These are phyloP conservation scores for Xerophyta viscosa DNA, from an alignment of 106 monocot species.

Conservation along the genomic window DNA sequence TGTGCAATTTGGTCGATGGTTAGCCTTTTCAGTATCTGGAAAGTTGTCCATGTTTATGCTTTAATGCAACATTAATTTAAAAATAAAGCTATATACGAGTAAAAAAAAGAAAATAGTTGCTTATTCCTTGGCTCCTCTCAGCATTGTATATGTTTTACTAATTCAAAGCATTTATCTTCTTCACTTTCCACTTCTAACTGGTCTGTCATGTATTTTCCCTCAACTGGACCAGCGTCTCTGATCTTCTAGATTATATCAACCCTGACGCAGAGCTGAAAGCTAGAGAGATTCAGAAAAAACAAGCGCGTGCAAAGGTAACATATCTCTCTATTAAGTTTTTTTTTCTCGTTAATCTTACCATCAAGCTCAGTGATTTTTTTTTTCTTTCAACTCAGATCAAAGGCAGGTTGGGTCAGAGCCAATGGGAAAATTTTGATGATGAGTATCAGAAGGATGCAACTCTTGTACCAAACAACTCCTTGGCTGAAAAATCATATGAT, in stretches of 20 bases:
- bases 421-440: constrained; percentile 50
- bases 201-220: background rate
- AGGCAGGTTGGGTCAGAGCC: constrained; percentile 43
- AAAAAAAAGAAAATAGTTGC: no score
- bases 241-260: constrained; percentile 96
- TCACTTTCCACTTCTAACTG: background rate
- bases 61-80: no score
- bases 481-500: constrained; percentile 34
- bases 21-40: no score
- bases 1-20: no score
- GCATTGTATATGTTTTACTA: no score
- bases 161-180: no score
- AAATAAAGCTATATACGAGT: no score
- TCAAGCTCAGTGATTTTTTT: background rate
- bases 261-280: constrained; percentile 81
- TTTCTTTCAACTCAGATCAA: constrained; percentile 43
- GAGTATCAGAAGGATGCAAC: constrained; percentile 37
- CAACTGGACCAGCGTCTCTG: constrained; percentile 78
- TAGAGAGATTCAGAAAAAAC: constrained; percentile 79
- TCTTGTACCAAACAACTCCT: constrained; percentile 18
- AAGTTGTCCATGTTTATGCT: no score
- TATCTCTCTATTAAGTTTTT: background rate
- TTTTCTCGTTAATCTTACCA: background rate
- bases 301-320: constrained; percentile 78
- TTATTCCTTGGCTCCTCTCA: no score